phyloP scores from a whole-genome alignment of 495 filamentous ascomycete species.

The Talaromyces adpressus region DNA sequence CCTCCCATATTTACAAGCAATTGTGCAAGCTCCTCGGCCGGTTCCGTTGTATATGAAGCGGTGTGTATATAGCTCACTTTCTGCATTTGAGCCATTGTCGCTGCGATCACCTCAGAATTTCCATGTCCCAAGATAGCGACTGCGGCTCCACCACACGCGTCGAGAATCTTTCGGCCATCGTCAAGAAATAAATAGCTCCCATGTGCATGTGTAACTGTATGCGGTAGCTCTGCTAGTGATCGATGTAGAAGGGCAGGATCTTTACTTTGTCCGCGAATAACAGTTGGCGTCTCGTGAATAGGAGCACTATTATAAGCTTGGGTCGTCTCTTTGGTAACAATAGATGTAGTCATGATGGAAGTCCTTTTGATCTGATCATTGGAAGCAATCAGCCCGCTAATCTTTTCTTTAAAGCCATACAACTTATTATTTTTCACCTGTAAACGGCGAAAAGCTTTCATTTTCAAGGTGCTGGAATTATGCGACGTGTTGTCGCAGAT shows the following conservation, averaged over 20 bases:
- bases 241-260: slow-evolving; percentile 18
- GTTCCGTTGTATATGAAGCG: slow-evolving; percentile 25
- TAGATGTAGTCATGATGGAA: neutral
- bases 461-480: neutral
- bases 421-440: neutral
- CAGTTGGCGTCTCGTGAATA: neutral
- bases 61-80: slow-evolving; percentile 34
- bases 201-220: slow-evolving; percentile 14
- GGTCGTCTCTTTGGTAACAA: neutral
- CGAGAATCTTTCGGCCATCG: slow-evolving; percentile 46
- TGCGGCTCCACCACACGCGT: slow-evolving; percentile 36
- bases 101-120: slow-evolving; percentile 25
- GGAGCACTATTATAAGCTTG: neutral
- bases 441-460: neutral
- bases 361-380: neutral
- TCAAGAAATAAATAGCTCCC: slow-evolving; percentile 26
- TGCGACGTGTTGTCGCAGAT: neutral
- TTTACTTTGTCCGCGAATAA: neutral
- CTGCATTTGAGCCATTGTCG: slow-evolving; percentile 27
- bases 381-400: neutral
- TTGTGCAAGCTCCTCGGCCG: slow-evolving; percentile 23
- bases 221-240: slow-evolving; percentile 14
- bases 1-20: slow-evolving; percentile 41
- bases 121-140: slow-evolving; percentile 39
- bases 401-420: neutral